Percentiles rank a stretch among this genome's conserved stretches.
These are phyloP conservation scores for Salvia rosmarinus DNA, from an alignment of 257 asterid species.

Conservation along the genomic window DNA sequence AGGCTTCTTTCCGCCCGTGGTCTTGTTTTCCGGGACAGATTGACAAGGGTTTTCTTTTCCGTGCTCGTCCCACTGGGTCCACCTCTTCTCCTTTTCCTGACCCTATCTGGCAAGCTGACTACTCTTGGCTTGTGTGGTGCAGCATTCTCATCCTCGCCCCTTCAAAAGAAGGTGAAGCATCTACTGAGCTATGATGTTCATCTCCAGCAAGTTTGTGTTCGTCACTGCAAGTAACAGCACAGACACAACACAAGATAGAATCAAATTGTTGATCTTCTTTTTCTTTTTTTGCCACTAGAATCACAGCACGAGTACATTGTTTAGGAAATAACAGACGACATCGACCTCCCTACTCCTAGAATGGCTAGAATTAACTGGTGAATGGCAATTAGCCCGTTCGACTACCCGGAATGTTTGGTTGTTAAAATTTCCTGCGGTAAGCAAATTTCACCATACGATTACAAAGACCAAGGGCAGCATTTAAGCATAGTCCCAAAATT, in stretches of 20 bases:
- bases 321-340: too few relatives aligned
- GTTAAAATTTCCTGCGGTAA: too few relatives aligned
- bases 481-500: neutral
- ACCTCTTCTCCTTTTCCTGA: conserved; percentile 52
- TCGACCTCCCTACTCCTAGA: too few relatives aligned
- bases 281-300: neutral
- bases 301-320: neutral
- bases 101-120: conserved; percentile 52
- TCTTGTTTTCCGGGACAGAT: conserved; percentile 51
- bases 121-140: conserved; percentile 40
- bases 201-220: conserved; percentile 40
- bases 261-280: neutral
- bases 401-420: neutral
- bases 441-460: too few relatives aligned
- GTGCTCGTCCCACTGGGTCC: conserved; percentile 47
- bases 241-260: conserved; percentile 22
- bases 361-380: too few relatives aligned
- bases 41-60: conserved; percentile 42
- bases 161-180: conserved; percentile 37
- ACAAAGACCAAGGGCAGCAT: neutral
- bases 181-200: conserved; percentile 33
- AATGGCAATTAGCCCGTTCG: too few relatives aligned
- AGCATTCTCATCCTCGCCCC: conserved; percentile 35
- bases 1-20: conserved; percentile 55
- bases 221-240: conserved; percentile 42